Conservation (phyloP, 2,329 filamentous ascomycete species). For the Sporothrix protearum region DNA sequence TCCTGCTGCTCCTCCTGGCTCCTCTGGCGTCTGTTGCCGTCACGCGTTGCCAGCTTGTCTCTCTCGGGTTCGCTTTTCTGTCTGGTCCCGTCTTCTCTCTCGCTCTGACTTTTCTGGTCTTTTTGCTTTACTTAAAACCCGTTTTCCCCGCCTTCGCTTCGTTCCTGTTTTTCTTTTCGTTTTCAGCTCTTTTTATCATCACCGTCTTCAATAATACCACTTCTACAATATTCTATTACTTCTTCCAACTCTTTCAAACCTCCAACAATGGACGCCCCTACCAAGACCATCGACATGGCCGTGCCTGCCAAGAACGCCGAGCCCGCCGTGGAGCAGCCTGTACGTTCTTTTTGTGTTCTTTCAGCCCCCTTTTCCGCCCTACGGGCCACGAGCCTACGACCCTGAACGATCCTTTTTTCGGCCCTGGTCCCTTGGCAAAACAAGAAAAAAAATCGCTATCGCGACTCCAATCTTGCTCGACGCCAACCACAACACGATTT, state of each 20-base stretch:
- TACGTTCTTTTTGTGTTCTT: constrained; percentile 25
- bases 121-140: constrained; percentile 12
- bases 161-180: background rate
- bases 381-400: background rate
- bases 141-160: background rate
- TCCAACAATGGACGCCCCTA: constrained; percentile 28
- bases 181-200: background rate
- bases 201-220: background rate
- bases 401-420: background rate
- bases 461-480: background rate
- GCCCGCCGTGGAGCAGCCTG: constrained; percentile 31
- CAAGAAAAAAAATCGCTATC: background rate
- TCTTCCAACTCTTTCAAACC: background rate
- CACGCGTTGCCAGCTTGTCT: constrained; percentile 4
- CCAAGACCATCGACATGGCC: constrained; percentile 27
- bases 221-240: background rate
- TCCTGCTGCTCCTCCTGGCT: background rate
- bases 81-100: background rate
- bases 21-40: constrained; percentile 3
- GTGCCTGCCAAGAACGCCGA: constrained; percentile 29
- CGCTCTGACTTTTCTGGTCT: background rate
- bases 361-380: background rate
- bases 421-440: constrained; percentile 6
- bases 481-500: background rate
- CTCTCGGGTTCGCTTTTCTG: background rate